Base-by-base conservation (phyloP, 1,139 yeast species). In the Debaryomycetaceae sp. region DNA sequence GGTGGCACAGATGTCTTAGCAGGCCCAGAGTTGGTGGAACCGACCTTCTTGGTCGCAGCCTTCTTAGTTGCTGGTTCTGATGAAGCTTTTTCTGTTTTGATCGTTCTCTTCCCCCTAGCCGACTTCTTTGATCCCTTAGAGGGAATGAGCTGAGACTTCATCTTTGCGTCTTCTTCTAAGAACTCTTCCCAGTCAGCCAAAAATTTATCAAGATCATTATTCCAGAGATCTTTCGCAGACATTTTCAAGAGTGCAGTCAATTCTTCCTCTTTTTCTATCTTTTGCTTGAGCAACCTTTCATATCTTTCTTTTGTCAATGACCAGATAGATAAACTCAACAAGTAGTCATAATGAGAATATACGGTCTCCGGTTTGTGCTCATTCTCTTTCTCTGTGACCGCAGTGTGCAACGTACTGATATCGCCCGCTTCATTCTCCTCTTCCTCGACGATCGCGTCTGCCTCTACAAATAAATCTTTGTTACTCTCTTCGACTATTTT, bases 261-360 rank as follows among this genome's bases (percentile, higher is more conserved):
- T 59, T 89, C 96, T 8, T 66, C 71, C 60, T 90, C 95, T 59
- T 85, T 86, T 31, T 70, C 82, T 43, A 81, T 88, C 51, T 82
- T 77, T 62, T 90, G 96, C 43, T 75, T 75, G 55, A 90, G 69
- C 49, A 93, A 71, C 55, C 80, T 83, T 56, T 89, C 93, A 59
- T 90, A 93, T 54, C 95, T 78, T 67, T 95, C 99, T 49, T 76
- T 76, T 1, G 99, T 91, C 59, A 93, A 80, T 30, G 97, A 85
- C 95, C 97, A 90, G 55, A 95, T 83, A 35, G 91, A 80, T 97
- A 95, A 87, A 44, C 93, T 91, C 45, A 87, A 70, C 50, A 87
- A 71, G 54, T 87, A 87, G 57, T 87, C 95, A 62, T 78, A 81
- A 48, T 87, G 73, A 47, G 87, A 74, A 57, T 76, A 74, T 11